Evolutionary conservation across 2,329 filamentous ascomycete species (phyloP).

Genomic region (Phaeosphaeriaceae sp.): DNA sequence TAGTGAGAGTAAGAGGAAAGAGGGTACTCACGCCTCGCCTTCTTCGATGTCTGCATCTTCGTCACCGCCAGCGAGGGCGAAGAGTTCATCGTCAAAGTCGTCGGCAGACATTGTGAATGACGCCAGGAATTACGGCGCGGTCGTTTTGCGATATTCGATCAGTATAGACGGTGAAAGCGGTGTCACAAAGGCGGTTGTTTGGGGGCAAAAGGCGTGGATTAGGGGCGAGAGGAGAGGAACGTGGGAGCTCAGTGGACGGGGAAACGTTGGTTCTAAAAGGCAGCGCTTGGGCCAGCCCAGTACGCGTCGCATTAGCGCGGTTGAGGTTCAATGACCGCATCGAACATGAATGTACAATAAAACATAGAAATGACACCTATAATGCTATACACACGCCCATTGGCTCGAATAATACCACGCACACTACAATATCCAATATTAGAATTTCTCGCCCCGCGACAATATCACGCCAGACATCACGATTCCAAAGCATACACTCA

Average conservation of each 20-base stretch:
- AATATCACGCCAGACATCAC: conserved; percentile 19
- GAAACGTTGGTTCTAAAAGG: conserved; percentile 22
- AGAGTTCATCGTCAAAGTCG: conserved; percentile 85
- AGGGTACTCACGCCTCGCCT: conserved; percentile 76
- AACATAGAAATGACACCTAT: conserved; percentile 21
- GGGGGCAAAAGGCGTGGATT: conserved; percentile 16
- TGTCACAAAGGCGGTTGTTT: conserved; percentile 10
- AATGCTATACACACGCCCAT: conserved; percentile 19
- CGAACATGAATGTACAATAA: background rate
- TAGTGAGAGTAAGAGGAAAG: conserved; percentile 11
- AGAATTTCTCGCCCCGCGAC: conserved; percentile 39
- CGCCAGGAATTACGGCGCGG: conserved; percentile 4
- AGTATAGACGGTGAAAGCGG: conserved; percentile 8
- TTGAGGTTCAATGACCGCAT: conserved; percentile 7
- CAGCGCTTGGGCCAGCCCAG: conserved; percentile 21
- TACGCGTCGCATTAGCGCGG: conserved; percentile 20
- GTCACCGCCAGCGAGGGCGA: conserved; percentile 85
- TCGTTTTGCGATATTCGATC: background rate
- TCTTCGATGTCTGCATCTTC: conserved; percentile 68
- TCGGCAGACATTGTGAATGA: conserved; percentile 70
- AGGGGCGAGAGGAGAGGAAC: conserved; percentile 23
- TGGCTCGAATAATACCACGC: conserved; percentile 20
- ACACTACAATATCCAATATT: conserved; percentile 14
- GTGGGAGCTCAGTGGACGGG: conserved; percentile 26
- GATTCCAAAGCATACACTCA: conserved; percentile 18